Evolutionary conservation across 495 filamentous ascomycete genomes (phyloP), one percentile per base, ranked within the genome.

Genomic region (Bathelium albidoporum): DNA sequence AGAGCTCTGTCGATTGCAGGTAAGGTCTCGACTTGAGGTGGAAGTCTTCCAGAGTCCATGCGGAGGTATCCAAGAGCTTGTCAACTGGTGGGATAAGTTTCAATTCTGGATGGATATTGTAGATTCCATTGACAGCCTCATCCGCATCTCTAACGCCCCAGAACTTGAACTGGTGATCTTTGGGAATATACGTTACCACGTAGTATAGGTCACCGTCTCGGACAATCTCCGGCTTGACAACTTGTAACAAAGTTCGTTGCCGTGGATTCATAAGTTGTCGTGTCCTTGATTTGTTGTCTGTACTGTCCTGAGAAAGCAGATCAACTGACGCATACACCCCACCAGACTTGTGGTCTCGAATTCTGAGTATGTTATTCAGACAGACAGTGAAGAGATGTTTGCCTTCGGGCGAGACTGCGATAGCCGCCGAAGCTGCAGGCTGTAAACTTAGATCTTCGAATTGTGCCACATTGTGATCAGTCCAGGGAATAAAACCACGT

Each of bases 101-200:
- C 14, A 74, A 61, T 26, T 82, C 79, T 0, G 87, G 79, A 60
- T 85, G 89, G 26, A 89, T 73, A 70, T 96, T 92, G 60, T 81
- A 78, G 20, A 95, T 79, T 11, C 84, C 82, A 9, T 89, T 71
- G 7, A 80, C 80, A 22, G 82, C 82, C 34, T 81, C 81, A 49
- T 85, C 78, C 31, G 85, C 82, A 18, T 86, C 83, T 62, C 81
- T 80, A 2, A 91, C 81, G 59, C 82, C 85, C 90, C 92, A 99
- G 74, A 99, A 92, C 74, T 97, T 97, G 82, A 99, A 97, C 66
- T 91, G 85, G 28, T 71, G 91, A 79, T 63, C 89, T 85, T 69
- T 91, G 79, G 94, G 91, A 34, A 91, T 96, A 73, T 90, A 96
- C 14, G 90, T 93, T 26, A 89, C 84, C 24, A 91, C 82, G 63